A percentile compares a stretch with the other conserved stretches of the same genome.
Conservation (phyloP, 169 alveolate species). For the Cyclospora cayetanensis region DNA sequence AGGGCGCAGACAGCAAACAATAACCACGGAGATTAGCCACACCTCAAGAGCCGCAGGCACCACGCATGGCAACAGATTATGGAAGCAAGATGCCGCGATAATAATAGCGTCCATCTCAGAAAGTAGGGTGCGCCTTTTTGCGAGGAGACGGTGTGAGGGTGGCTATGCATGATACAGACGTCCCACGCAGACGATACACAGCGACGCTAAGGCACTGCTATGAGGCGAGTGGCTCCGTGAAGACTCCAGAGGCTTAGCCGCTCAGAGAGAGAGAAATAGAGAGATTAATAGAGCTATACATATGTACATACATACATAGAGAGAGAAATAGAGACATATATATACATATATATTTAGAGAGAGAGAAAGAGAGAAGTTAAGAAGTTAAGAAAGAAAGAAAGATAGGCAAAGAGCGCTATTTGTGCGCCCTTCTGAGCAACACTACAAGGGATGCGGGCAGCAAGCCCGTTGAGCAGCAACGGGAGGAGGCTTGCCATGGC, state of each 20-base stretch:
- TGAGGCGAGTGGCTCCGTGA: not conserved
- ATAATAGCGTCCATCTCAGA: not conserved
- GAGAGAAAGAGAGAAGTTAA: not conserved
- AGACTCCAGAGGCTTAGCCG: not conserved
- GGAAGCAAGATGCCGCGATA: not conserved
- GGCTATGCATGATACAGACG: not conserved
- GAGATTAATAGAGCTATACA: not conserved
- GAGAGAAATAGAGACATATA: not conserved
- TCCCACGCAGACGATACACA: not conserved
- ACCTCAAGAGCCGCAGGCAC: not conserved
- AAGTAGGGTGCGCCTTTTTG: not conserved
- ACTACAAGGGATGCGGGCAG: not conserved
- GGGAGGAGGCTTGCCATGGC: constrained; percentile 28
- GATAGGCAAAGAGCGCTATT: not conserved
- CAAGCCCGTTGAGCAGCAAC: too few species aligned
- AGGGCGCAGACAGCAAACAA: not conserved
- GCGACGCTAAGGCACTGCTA: not conserved
- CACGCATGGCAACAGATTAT: not conserved
- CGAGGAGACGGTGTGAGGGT: not conserved
- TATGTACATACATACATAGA: not conserved
- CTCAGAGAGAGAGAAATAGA: not conserved
- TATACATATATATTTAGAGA: not conserved
- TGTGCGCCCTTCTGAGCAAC: not conserved
- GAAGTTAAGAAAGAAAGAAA: not conserved
- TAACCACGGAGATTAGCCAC: not conserved